Evolutionary conservation across 352 stramenopile species (phyloP).

Genomic region (Globisporangium nunn): DNA sequence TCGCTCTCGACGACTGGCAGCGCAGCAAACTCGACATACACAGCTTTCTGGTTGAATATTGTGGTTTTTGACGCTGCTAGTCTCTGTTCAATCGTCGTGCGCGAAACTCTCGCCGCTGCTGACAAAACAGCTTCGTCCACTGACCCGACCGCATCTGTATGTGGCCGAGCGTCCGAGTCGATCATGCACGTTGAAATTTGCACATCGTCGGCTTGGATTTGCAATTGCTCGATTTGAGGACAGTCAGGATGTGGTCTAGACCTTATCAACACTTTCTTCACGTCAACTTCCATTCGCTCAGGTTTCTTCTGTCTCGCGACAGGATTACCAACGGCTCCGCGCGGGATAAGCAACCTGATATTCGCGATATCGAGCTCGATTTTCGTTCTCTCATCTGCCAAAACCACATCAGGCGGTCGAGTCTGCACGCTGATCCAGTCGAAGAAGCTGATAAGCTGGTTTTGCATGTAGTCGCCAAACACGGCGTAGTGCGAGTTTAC

Average conservation of each 20-base stretch:
- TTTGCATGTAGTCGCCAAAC: slow-evolving; percentile 42
- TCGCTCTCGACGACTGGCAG: slow-evolving; percentile 26
- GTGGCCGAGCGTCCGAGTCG: slow-evolving; percentile 11
- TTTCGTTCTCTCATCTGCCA: slow-evolving; percentile 43
- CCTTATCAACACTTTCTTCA: slow-evolving; percentile 29
- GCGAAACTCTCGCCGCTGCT: slow-evolving; percentile 7
- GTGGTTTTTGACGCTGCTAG: slow-evolving; percentile 21
- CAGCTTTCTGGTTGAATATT: slow-evolving; percentile 21
- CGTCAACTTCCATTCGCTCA: slow-evolving; percentile 45
- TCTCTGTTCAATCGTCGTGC: slow-evolving; percentile 9
- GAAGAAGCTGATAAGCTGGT: slow-evolving; percentile 60
- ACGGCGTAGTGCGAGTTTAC: slow-evolving; percentile 37
- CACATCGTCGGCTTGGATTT: slow-evolving; percentile 29
- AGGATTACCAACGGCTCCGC: slow-evolving; percentile 34
- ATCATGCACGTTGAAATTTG: slow-evolving; percentile 37
- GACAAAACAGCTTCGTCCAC: slow-evolving; percentile 25
- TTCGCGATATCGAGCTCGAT: slow-evolving; percentile 33
- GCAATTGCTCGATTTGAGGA: slow-evolving; percentile 36
- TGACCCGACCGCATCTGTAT: slow-evolving; percentile 28
- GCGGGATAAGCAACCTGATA: slow-evolving; percentile 39
- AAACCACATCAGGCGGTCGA: slow-evolving; percentile 21
- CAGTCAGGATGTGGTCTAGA: slow-evolving; percentile 41
- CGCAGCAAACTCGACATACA: slow-evolving; percentile 45
- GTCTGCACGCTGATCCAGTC: slow-evolving; percentile 51
- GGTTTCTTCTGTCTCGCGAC: slow-evolving; percentile 30